Evolutionary conservation across 2,329 filamentous ascomycete species (phyloP), one percentile per base, ranked within the genome.

Genomic region (Verticillium dahliae): DNA sequence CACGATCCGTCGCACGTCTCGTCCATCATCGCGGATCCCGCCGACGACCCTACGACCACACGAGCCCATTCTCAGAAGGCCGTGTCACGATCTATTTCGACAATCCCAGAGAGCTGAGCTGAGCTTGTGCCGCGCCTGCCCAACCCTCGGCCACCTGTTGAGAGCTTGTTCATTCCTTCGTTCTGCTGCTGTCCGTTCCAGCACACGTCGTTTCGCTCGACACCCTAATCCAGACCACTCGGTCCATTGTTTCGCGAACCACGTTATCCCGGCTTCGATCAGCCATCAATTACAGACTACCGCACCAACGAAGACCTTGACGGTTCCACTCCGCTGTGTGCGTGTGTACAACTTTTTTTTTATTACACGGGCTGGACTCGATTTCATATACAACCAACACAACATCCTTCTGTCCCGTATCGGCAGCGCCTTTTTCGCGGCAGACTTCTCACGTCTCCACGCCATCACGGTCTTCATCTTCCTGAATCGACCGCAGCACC

Each of bases 351-450:
- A 62, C 58, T 22, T 62, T 62, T 22, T 62, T 62, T 65, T 63
- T 59, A 65, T 62, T 65, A 61, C 66, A 66, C 72, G 72, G 79
- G 79, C 79, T 81, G 80, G 79, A 77, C 80, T 81, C 79, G 78
- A 69, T 65, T 65, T 63, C 56, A 62, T 54, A 61, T 56, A 61
- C 52, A 64, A 11, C 38, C 18, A 22, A 57, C 56, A 56, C 6
- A 59, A 31, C 52, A 35, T 60, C 27, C 45, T 37, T 54, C 57
- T 38, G 56, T 63, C 55, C 35, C 50, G 56, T 13, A 13, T 60
- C 59, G 66, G 66, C 66, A 66, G 66, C 63, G 66, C 65, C 66
- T 22, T 66, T 61, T 50, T 11, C 41, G 41, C 57, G 56, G 15
- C 35, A 58, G 18, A 22, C 18, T 58, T 39, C 22, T 34, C 58